Evolutionary conservation across 2,329 filamentous ascomycete genomes (phyloP), one percentile per base, ranked within the genome.

Genomic region (Paecilomyces fulvus): DNA sequence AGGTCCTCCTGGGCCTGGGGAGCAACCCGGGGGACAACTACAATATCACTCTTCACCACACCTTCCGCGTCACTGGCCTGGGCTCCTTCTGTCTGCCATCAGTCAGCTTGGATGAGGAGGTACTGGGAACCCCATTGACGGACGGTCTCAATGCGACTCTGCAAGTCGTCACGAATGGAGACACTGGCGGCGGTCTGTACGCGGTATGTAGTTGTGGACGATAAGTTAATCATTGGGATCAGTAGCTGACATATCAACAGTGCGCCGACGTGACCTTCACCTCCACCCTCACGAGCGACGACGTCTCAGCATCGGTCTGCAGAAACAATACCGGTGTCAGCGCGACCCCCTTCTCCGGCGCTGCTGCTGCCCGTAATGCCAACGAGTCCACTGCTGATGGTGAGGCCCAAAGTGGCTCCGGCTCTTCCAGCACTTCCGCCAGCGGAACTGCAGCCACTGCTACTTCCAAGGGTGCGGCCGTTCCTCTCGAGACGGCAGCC

Each of bases 241-340:
- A 8, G 20, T 3, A 28, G 30, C 54, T 12, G 51, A 53, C 54
- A 51, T 43, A 55, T 20, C 51, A 37, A 55, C 58, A 87, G 84
- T 92, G 88, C 70, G 85, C 87, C 66, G 88, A 92, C 64, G 82
- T 91, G 61, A 85, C 82, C 25, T 86, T 92, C 74, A 80, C 78
- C 30, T 73, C 75, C 53, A 73, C 75, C 10, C 77, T 81, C 3
- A 74, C 78, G 17, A 68, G 74, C 8, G 67, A 73, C 25, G 73
- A 68, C 23, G 37, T 43, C 64, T 68, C 21, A 72, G 74, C 46
- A 71, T 79, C 56, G n/a, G 37, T 43, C 37, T 90, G 86, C 78
- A 74, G 72, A 60, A 87, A 83, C 61, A 79, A 77, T 60, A 83
- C 78, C 9, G 81, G 79, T 31, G 74, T 89, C 49, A 75, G 74